Evolutionary conservation across 2,329 filamentous ascomycete species (phyloP).

Genomic region (Claviceps sp.): DNA sequence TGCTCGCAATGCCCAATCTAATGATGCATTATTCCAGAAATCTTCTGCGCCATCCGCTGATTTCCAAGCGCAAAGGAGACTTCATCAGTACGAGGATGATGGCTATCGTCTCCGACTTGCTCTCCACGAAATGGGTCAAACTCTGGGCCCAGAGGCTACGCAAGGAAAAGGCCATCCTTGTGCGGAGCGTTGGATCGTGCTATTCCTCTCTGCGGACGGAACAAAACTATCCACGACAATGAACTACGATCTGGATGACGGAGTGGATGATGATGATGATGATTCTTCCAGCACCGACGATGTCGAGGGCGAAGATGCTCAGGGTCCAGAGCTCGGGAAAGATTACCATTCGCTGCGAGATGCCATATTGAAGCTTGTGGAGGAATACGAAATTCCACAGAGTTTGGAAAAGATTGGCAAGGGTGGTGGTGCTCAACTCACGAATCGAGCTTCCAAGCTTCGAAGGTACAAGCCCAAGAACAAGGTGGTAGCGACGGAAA

Average conservation of each 20-base stretch:
- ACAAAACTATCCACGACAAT: slow-evolving; percentile 56
- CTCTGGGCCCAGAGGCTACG: slow-evolving; percentile 48
- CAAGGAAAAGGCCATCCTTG: slow-evolving; percentile 64
- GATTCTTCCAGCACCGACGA: slow-evolving; percentile 47
- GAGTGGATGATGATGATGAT: slow-evolving; percentile 48
- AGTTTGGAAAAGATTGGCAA: slow-evolving; percentile 45
- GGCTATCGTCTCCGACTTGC: slow-evolving; percentile 52
- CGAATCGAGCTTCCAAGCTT: slow-evolving; percentile 52
- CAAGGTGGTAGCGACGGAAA: slow-evolving; percentile 37
- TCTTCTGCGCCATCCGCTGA: slow-evolving; percentile 40
- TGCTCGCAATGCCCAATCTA: slow-evolving; percentile 41
- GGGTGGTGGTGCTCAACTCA: slow-evolving; percentile 46
- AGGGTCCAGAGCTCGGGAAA: slow-evolving; percentile 53
- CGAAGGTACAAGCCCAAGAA: slow-evolving; percentile 49
- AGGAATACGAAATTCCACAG: slow-evolving; percentile 69
- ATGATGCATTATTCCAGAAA: slow-evolving; percentile 35
- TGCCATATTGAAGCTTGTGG: slow-evolving; percentile 65
- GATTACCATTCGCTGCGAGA: slow-evolving; percentile 72
- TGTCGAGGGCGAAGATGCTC: slow-evolving; percentile 46
- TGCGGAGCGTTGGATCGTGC: slow-evolving; percentile 68
- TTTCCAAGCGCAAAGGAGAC: slow-evolving; percentile 26
- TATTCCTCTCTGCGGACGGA: slow-evolving; percentile 66
- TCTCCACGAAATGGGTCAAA: slow-evolving; percentile 56
- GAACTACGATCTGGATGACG: slow-evolving; percentile 56
- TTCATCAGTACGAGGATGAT: slow-evolving; percentile 47